A percentile compares a stretch with the other conserved stretches of the same genome.
phyloP scores from a whole-genome alignment of 345 rosid genomes.

The Eucalyptus globulus region DNA sequence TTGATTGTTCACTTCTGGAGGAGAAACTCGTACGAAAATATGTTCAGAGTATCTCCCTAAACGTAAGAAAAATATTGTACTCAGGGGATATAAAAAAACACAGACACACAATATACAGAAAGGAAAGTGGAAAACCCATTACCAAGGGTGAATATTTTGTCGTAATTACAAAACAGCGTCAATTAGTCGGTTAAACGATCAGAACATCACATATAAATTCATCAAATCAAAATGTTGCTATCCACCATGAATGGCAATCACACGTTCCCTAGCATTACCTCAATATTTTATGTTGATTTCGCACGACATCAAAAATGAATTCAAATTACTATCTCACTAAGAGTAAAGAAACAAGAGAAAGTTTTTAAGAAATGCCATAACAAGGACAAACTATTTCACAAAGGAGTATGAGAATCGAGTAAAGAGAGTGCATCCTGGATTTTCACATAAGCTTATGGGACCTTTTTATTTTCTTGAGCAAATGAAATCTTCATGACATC shows the following conservation, averaged over 20 bases:
- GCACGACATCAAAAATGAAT: background rate
- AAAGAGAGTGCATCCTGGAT: background rate
- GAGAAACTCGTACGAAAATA: background rate
- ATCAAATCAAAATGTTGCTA: background rate
- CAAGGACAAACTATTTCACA: background rate
- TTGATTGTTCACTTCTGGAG: background rate
- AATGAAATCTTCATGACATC: background rate
- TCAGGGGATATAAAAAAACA: background rate
- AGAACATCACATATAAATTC: background rate
- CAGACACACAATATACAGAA: background rate
- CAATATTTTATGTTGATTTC: background rate
- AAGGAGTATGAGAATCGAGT: background rate
- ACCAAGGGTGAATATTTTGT: background rate
- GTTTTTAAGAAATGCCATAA: background rate
- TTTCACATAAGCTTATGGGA: background rate
- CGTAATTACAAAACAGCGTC: background rate
- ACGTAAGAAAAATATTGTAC: background rate
- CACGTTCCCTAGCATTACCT: background rate
- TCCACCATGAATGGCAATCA: background rate
- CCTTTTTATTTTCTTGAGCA: background rate
- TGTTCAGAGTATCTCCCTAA: background rate
- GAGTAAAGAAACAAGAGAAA: background rate
- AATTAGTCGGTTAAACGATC: background rate
- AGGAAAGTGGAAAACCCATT: background rate
- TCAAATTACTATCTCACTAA: fast-evolving